Conservation (phyloP, 805 yeast genomes). For the Lachancea fermentati region DNA sequence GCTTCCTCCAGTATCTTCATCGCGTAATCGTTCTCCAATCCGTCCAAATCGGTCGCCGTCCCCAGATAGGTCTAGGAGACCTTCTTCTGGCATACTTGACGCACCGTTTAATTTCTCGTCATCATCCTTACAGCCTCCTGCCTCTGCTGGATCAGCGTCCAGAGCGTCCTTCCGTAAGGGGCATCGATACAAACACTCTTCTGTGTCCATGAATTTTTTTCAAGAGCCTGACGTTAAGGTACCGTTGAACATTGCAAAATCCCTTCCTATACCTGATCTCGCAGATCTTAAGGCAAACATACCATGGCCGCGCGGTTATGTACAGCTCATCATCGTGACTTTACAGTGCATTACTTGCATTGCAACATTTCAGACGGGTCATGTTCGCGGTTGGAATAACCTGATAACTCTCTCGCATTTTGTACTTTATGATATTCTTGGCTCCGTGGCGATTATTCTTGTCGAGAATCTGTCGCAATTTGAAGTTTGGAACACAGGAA, state of each 20-base stretch:
- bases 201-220: conserved; percentile 91
- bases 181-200: conserved; percentile 91
- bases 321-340: conserved; percentile 52
- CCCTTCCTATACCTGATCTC: conserved; percentile 41
- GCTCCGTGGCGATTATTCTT: conserved; percentile 59
- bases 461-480: conserved; percentile 86
- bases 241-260: conserved; percentile 71
- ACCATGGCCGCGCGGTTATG: conserved; percentile 46
- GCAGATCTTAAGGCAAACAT: conserved; percentile 60
- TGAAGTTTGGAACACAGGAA: conserved; percentile 82
- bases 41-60: conserved; percentile 21
- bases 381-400: conserved; percentile 49
- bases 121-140: conserved; percentile 12
- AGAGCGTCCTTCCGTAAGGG: conserved; percentile 79
- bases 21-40: conserved; percentile 26
- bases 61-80: conserved; percentile 20
- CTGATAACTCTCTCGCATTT: conserved; percentile 80
- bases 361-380: conserved; percentile 55
- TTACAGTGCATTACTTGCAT: conserved; percentile 53
- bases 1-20: conserved; percentile 26
- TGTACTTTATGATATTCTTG: conserved; percentile 79
- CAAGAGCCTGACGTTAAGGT: conserved; percentile 82
- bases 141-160: conserved; percentile 19
- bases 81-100: conserved; percentile 21
- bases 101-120: conserved; percentile 28